These are phyloP conservation scores for Monosporascus sp. DNA, from an alignment of 2,329 filamentous ascomycete genomes.

Conservation along the genomic window DNA sequence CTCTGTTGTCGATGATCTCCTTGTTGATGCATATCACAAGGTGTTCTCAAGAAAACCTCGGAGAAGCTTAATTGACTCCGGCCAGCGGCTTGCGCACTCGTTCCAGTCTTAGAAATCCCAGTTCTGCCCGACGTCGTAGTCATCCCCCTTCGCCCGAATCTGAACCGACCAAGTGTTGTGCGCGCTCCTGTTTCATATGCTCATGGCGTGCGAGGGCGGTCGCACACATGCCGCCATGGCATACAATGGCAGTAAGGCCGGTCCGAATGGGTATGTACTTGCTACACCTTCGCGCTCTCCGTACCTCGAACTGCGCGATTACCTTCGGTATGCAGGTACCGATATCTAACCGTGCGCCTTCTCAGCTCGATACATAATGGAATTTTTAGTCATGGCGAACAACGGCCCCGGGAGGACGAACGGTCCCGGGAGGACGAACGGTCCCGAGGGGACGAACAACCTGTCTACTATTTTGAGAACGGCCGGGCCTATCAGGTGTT, in stretches of 20 bases:
- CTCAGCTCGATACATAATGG: not conserved
- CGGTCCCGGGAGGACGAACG: constrained; percentile 20
- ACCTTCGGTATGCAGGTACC: constrained; percentile 7
- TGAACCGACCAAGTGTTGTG: no score
- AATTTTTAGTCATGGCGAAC: constrained; percentile 3
- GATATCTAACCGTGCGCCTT: constrained; percentile 6
- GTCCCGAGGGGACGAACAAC: not conserved
- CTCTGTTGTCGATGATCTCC: no score
- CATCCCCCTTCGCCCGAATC: no score
- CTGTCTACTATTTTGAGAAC: constrained; percentile 52
- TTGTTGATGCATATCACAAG: no score
- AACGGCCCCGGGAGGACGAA: constrained; percentile 9
- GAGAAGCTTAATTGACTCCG: no score
- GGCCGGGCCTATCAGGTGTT: constrained; percentile 66
- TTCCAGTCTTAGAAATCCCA: no score
- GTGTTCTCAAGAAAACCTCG: no score
- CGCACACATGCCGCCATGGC: constrained; percentile 10
- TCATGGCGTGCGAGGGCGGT: no score
- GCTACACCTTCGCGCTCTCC: no score
- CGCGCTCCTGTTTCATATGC: no score
- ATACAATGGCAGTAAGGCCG: constrained; percentile 14
- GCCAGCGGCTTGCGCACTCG: no score
- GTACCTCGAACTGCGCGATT: not conserved
- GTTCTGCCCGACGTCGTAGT: no score
- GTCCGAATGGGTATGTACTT: constrained; percentile 13